Evolutionary conservation across 169 alveolate genomes (phyloP).

Genomic region (Plasmodium malariae): DNA sequence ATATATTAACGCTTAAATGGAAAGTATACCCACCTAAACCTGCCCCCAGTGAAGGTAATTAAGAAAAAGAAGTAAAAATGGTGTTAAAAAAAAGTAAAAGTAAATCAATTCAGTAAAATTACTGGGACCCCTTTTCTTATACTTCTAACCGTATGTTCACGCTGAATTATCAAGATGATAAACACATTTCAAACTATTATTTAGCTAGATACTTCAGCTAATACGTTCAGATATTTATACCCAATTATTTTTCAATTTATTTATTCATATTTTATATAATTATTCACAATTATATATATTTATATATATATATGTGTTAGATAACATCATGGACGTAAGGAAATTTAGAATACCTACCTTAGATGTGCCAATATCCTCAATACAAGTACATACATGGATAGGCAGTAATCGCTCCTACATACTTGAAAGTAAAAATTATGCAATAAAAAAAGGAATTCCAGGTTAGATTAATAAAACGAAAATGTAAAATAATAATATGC

Average conservation of each 20-base stretch:
- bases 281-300: not conserved
- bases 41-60: not conserved
- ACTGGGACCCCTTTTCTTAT: not conserved
- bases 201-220: too few relatives aligned
- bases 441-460: slow-evolving; percentile 4
- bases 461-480: not conserved
- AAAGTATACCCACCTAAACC: not conserved
- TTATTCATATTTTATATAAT: too few relatives aligned
- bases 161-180: too few relatives aligned
- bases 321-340: not conserved
- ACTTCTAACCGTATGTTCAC: too few relatives aligned
- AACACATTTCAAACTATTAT: too few relatives aligned
- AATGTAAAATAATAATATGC: not conserved
- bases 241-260: too few relatives aligned
- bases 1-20: slow-evolving; percentile 4
- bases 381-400: not conserved
- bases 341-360: not conserved
- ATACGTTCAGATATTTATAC: too few relatives aligned
- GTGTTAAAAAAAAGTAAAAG: not conserved
- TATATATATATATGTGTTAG: not conserved
- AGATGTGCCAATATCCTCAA: slow-evolving; percentile 5
- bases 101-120: not conserved
- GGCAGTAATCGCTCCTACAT: not conserved
- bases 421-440: slow-evolving; percentile 10
- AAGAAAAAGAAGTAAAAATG: not conserved